Percentiles rank a stretch among this genome's conserved stretches.
Conservation (phyloP, 2,329 filamentous ascomycete genomes). For the Madurella fahalii region DNA sequence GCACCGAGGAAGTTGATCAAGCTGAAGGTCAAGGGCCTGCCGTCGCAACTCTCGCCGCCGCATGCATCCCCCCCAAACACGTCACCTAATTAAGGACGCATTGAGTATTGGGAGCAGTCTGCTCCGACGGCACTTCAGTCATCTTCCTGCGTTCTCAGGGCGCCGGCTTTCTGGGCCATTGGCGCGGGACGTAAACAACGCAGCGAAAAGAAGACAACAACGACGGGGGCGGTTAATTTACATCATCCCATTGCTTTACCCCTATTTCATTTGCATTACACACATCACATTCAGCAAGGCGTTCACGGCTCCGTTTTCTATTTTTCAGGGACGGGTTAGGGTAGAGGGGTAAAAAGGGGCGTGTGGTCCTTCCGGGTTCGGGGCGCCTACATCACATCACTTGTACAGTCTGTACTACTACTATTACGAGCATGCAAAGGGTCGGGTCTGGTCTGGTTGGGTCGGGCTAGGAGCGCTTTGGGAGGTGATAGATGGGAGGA, state of each 20-base stretch:
- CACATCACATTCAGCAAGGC: slow-evolving; percentile 8
- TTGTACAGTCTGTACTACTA: background rate
- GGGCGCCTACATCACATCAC: background rate
- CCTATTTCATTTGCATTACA: background rate
- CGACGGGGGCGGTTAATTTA: background rate
- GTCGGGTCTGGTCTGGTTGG: background rate
- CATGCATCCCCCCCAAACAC: background rate
- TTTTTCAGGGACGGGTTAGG: background rate
- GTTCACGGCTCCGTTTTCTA: slow-evolving; percentile 8
- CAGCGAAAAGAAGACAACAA: background rate
- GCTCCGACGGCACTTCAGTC: background rate
- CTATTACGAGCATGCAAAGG: background rate
- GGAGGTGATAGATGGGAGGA: background rate
- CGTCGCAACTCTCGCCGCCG: slow-evolving; percentile 8
- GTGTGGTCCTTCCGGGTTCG: background rate
- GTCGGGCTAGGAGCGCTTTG: background rate
- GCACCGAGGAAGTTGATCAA: slow-evolving; percentile 23
- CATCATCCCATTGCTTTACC: background rate
- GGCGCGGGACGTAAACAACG: background rate
- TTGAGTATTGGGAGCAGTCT: background rate
- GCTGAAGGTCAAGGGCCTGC: slow-evolving; percentile 21
- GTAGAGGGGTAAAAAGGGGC: background rate
- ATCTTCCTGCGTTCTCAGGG: background rate
- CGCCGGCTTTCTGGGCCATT: too few species aligned
- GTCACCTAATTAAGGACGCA: background rate